Evolutionary conservation across 2,329 filamentous ascomycete species (phyloP), one percentile per base, ranked within the genome.

Genomic region (Fusarium sulawesiense): DNA sequence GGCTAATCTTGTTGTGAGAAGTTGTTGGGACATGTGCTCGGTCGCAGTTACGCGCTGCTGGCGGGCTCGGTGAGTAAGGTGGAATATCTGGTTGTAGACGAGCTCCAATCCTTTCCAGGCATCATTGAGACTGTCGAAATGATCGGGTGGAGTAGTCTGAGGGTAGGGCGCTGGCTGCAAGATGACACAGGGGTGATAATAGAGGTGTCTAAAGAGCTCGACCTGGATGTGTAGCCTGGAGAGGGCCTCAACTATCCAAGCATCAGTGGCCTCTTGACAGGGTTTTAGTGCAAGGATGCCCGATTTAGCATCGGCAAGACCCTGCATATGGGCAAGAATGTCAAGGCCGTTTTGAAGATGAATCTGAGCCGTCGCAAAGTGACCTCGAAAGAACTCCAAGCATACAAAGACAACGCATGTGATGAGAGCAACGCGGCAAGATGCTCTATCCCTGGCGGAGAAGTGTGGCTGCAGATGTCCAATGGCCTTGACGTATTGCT

Each of bases 211-310:
- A 21, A 76, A 72, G 6, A 78, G 69, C n/a, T 73, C 70, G 14
- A 72, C 56, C 58, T 76, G 75, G 4, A 79, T 56, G 40, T 77
- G 73, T 7, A 79, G 64, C 27, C 76, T 73, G 1, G 75, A 73
- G 32, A 86, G 83, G 4, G 77, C 78, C 60, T 84, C 82, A 5
- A 81, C 65, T 18, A 87, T 81, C 76, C 80, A 83, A 41, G 80
- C 76, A 46, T 86, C 83, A 1, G 78, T 71, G 2, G 75, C 75
- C 7, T 79, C 77, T 6, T 29, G 61, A 3, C 48, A 60, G 13
- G 61, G 42, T 21, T 64, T 63, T 16, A 73, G 6, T 5, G 53
- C 37, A 16, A 74, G 45, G 12, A 62, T 37, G 3, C 63, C 62
- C 16, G 58, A 63, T 56, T 63, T 62, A 80, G 80, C 21, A 80